A percentile compares a stretch with the other conserved stretches of the same genome.
phyloP scores from a whole-genome alignment of 768 basidiomycete species.

The Chiua virens region DNA sequence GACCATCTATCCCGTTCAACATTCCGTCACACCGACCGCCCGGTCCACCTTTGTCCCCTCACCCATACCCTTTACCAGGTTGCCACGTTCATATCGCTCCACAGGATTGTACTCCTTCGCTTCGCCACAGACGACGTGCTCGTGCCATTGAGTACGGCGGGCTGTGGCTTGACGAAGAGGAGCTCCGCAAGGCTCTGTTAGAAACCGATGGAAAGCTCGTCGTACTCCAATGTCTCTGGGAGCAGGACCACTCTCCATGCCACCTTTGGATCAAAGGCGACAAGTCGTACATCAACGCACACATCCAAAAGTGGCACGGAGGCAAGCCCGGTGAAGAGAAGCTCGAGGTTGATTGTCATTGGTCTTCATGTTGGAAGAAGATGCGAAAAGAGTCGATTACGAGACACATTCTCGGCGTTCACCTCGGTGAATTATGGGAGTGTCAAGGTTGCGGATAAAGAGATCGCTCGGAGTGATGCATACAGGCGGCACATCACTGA shows the following conservation, averaged over 20 bases:
- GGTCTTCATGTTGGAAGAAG: slow-evolving; percentile 8
- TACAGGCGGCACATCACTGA: slow-evolving; percentile 4
- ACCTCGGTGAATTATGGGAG: slow-evolving; percentile 13
- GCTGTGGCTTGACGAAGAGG: slow-evolving; percentile 12
- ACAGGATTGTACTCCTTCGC: no score
- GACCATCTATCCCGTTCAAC: not conserved
- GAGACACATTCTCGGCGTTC: slow-evolving; percentile 14
- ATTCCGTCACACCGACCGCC: not conserved
- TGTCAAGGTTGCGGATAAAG: slow-evolving; percentile 16
- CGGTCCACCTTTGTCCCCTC: not conserved
- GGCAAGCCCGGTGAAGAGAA: slow-evolving; percentile 13
- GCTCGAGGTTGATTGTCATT: slow-evolving; percentile 3
- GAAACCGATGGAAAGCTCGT: not conserved
- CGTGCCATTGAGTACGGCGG: slow-evolving; percentile 8
- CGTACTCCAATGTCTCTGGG: slow-evolving; percentile 15
- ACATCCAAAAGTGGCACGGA: slow-evolving; percentile 22
- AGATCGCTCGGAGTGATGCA: slow-evolving; percentile 7
- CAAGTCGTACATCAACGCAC: slow-evolving; percentile 10
- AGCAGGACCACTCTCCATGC: slow-evolving; percentile 3
- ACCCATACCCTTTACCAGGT: not conserved
- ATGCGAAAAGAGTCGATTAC: slow-evolving; percentile 26
- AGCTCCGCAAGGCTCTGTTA: slow-evolving; percentile 3
- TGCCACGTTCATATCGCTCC: no score
- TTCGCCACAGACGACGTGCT: not conserved
- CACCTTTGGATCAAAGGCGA: slow-evolving; percentile 17